phyloP scores from a whole-genome alignment of 345 rosid genomes.

The Hevea brasiliensis region DNA sequence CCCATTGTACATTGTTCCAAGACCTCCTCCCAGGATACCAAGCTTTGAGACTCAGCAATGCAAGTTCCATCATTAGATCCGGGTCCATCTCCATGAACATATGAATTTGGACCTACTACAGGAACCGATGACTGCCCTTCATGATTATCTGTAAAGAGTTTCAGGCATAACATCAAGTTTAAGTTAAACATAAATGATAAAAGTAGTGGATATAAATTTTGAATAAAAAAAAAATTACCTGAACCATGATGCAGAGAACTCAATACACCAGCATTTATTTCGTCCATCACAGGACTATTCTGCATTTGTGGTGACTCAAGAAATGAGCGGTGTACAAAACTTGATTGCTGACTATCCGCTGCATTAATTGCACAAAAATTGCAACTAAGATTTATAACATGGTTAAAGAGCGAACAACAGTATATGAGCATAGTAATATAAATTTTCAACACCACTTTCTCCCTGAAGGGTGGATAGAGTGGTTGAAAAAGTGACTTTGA shows the following conservation, averaged over 20 bases:
- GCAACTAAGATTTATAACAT: constrained; percentile 13
- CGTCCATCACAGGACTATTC: constrained; percentile 27
- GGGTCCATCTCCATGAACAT: constrained; percentile 37
- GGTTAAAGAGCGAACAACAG: constrained; percentile 21
- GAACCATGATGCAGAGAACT: constrained; percentile 30
- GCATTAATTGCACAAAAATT: constrained; percentile 37
- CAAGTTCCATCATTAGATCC: constrained; percentile 23
- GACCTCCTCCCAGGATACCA: constrained; percentile 66
- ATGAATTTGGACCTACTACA: constrained; percentile 32
- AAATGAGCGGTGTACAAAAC: constrained; percentile 39
- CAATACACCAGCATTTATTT: constrained; percentile 30
- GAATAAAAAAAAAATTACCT: constrained; percentile 27
- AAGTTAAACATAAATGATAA: constrained; percentile 1
- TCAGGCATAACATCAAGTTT: constrained; percentile 21
- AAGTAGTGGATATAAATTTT: not conserved
- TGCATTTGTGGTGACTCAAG: constrained; percentile 43
- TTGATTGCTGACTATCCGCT: constrained; percentile 69
- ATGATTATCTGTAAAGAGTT: constrained; percentile 34
- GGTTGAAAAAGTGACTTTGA: not conserved
- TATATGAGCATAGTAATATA: constrained; percentile 2
- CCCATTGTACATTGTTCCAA: constrained; percentile 46
- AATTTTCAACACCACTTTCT: not conserved
- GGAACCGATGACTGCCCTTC: constrained; percentile 39
- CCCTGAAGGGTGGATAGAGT: not conserved
- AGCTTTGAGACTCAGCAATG: constrained; percentile 48